These are phyloP conservation scores for Tylopilus sp. DNA, from an alignment of 768 basidiomycete genomes.

Conservation along the genomic window DNA sequence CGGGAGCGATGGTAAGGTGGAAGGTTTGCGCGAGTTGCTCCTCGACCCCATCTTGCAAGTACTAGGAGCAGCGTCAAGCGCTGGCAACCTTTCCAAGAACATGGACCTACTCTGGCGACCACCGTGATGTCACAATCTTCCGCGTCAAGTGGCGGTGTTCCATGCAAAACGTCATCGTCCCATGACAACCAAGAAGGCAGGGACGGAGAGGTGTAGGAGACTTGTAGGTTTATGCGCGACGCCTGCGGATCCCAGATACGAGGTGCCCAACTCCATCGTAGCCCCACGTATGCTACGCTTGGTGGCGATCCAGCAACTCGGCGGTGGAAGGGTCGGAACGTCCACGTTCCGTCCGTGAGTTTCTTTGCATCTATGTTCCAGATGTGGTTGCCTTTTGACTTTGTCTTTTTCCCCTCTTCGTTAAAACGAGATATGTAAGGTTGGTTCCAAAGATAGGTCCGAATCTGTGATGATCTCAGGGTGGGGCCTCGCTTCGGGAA, in stretches of 20 bases:
- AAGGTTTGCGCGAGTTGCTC: slow-evolving; percentile 65
- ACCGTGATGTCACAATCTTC: slow-evolving; percentile 73
- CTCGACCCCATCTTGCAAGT: slow-evolving; percentile 70
- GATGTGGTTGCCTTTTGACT: slow-evolving; percentile 98
- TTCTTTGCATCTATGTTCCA: slow-evolving; percentile 99
- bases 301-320: slow-evolving; percentile 84
- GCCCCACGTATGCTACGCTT: slow-evolving; percentile 73
- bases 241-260: slow-evolving; percentile 97
- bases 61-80: slow-evolving; percentile 29
- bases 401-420: slow-evolving; percentile 98
- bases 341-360: slow-evolving; percentile 69
- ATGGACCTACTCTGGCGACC: slow-evolving; percentile 62
- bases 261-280: slow-evolving; percentile 87
- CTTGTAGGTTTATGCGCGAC: slow-evolving; percentile 73
- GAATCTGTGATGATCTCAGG: slow-evolving; percentile 51
- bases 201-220: slow-evolving; percentile 74
- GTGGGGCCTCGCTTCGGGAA: slow-evolving; percentile 8
- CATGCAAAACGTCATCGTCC: slow-evolving; percentile 80
- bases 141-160: slow-evolving; percentile 74
- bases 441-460: slow-evolving; percentile 95
- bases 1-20: slow-evolving; percentile 69
- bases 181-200: slow-evolving; percentile 87
- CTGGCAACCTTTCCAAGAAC: neutral
- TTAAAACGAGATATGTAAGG: slow-evolving; percentile 95
- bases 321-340: slow-evolving; percentile 84